A percentile compares a stretch with the other conserved stretches of the same genome.
These are phyloP conservation scores for Asterionellopsis glacialis DNA, from an alignment of 108 stramenopile genomes.

Conservation along the genomic window DNA sequence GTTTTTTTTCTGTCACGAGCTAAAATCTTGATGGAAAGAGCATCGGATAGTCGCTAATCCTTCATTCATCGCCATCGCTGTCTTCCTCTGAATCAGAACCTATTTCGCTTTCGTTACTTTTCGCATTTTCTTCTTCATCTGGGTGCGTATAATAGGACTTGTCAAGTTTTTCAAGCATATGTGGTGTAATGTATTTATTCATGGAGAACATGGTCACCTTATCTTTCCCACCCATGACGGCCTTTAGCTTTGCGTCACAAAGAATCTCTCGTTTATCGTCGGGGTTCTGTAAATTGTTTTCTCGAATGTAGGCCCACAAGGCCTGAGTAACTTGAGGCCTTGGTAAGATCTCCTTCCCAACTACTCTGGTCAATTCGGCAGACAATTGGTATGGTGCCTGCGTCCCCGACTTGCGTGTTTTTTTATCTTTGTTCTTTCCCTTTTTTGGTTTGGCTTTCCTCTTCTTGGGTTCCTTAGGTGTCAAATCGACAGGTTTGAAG, in stretches of 20 bases:
- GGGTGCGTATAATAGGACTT: conserved; percentile 34
- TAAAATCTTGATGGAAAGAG: no score
- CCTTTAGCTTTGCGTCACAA: conserved; percentile 68
- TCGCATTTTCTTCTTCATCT: conserved; percentile 12
- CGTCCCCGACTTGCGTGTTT: conserved; percentile 46
- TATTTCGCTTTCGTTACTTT: not conserved
- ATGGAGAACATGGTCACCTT: conserved; percentile 88
- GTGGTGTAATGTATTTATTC: conserved; percentile 73
- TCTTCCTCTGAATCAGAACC: conserved; percentile 5
- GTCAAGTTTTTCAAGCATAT: conserved; percentile 79
- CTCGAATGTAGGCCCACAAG: conserved; percentile 85
- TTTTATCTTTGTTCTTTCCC: conserved; percentile 32
- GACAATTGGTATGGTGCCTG: conserved; percentile 77
- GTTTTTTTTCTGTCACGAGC: no score
- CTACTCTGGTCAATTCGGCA: conserved; percentile 57
- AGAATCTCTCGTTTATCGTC: conserved; percentile 82
- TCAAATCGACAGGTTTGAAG: conserved; percentile 73
- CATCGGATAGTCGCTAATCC: no score
- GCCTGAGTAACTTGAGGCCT: conserved; percentile 78
- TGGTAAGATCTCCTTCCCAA: conserved; percentile 60
- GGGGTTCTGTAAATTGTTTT: conserved; percentile 81
- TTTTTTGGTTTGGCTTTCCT: conserved; percentile 21
- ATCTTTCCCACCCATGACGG: conserved; percentile 66
- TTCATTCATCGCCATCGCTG: conserved; percentile 26
- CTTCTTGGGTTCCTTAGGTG: conserved; percentile 30